Evolutionary conservation across 768 basidiomycete species (phyloP).

Genomic region (Lactarius sanguifluus): DNA sequence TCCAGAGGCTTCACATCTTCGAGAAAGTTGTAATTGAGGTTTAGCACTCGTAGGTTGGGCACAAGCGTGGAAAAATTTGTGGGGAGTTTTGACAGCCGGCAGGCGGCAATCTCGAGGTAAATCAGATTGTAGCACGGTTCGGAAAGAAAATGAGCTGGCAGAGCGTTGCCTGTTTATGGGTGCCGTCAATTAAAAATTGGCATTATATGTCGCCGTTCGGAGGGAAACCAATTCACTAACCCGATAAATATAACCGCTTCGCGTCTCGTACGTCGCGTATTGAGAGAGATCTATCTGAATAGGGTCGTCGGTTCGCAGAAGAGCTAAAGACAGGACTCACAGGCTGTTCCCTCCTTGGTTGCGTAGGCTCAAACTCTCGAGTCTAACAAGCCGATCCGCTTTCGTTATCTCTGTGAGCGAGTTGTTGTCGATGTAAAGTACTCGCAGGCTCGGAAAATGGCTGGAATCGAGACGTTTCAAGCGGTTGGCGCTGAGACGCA

Average conservation of each 20-base stretch:
- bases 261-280: conserved; percentile 82
- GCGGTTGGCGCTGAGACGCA: conserved; percentile 82
- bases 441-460: conserved; percentile 70
- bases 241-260: conserved; percentile 92
- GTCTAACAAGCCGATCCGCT: conserved; percentile 57
- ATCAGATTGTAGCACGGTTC: conserved; percentile 85
- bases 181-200: conserved; percentile 30
- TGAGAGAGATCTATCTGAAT: conserved; percentile 42
- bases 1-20: conserved; percentile 66
- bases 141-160: conserved; percentile 56
- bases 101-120: conserved; percentile 90
- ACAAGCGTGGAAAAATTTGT: conserved; percentile 56
- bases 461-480: conserved; percentile 61
- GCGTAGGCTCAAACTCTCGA: conserved; percentile 90
- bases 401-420: conserved; percentile 50
- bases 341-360: conserved; percentile 78
- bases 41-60: conserved; percentile 88
- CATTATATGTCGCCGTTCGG: conserved; percentile 26
- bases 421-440: conserved; percentile 92
- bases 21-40: conserved; percentile 97
- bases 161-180: conserved; percentile 63
- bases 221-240: conserved; percentile 47
- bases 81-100: conserved; percentile 78
- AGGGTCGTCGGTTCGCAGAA: conserved; percentile 8
- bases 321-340: conserved; percentile 52